Conservation (phyloP, 352 stramenopile species). For the Saprolegnia diclina region DNA sequence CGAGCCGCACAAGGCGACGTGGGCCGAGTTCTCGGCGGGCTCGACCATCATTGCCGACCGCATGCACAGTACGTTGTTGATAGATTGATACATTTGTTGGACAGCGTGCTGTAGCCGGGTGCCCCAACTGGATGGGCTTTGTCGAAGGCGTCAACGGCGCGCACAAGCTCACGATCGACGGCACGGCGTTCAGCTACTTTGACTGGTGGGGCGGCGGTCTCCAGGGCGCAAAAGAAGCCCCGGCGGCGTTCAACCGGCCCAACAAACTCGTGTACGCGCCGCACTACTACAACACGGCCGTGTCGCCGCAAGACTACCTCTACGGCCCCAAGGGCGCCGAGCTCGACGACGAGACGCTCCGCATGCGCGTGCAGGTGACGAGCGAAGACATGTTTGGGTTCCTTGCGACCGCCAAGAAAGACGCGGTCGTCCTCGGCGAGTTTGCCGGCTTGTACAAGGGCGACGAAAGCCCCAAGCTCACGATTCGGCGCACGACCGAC, state of each 20-base stretch:
- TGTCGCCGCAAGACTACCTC: conserved; percentile 57
- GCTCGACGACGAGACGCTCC: conserved; percentile 41
- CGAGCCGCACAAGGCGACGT: conserved; percentile 54
- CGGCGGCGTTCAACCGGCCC: conserved; percentile 38
- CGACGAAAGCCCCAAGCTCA: conserved; percentile 50
- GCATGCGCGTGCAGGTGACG: conserved; percentile 37
- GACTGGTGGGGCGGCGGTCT: conserved; percentile 69
- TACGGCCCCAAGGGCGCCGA: conserved; percentile 50
- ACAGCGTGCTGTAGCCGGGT: conserved; percentile 34
- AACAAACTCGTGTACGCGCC: conserved; percentile 70
- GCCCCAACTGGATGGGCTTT: conserved; percentile 60
- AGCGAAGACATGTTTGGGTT: conserved; percentile 71
- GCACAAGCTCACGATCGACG: conserved; percentile 41
- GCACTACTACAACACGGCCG: conserved; percentile 72
- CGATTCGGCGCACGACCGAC: conserved; percentile 52
- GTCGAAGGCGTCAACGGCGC: conserved; percentile 54
- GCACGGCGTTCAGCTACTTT: conserved; percentile 38
- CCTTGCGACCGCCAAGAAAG: conserved; percentile 38
- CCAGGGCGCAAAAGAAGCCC: conserved; percentile 35
- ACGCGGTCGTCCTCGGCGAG: conserved; percentile 54
- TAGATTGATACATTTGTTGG: neutral
- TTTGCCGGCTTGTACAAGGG: conserved; percentile 59
- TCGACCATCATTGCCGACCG: conserved; percentile 52
- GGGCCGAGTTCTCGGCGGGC: conserved; percentile 37
- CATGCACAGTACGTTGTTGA: conserved; percentile 36